phyloP scores from a whole-genome alignment of 768 basidiomycete genomes.

The Lactarius quietus region DNA sequence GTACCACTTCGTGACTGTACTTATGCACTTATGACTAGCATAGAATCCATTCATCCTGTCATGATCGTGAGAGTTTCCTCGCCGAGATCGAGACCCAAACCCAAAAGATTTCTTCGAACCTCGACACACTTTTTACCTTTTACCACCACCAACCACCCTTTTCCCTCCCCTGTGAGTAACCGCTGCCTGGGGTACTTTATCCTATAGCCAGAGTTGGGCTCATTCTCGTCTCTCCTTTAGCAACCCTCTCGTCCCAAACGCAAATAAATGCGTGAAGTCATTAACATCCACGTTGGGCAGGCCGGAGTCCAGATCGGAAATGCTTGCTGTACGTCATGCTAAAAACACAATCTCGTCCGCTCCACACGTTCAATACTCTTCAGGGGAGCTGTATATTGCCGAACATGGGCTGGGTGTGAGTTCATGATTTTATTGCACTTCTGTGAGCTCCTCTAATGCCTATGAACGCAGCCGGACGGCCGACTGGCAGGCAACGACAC shows the following conservation, averaged over 20 bases:
- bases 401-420: constrained; percentile 96
- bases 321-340: constrained; percentile 82
- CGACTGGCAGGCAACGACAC: constrained; percentile 78
- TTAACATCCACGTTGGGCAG: constrained; percentile 98
- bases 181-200: not conserved
- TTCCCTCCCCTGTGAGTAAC: not conserved
- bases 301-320: constrained; percentile 98
- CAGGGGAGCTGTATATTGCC: constrained; percentile 98
- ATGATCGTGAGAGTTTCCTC: constrained; percentile 19
- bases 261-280: constrained; percentile 92
- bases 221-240: constrained; percentile 2
- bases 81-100: constrained; percentile 8
- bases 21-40: not conserved
- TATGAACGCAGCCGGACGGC: constrained; percentile 77
- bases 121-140: not conserved
- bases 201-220: not conserved
- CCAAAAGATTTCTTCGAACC: not conserved
- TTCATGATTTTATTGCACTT: constrained; percentile 25
- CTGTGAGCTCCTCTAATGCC: constrained; percentile 22
- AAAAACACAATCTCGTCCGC: constrained; percentile 18
- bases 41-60: constrained; percentile 16
- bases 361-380: constrained; percentile 20
- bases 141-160: not conserved
- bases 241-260: constrained; percentile 19
- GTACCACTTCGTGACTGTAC: not conserved